A percentile compares a stretch with the other conserved stretches of the same genome.
These are phyloP conservation scores for Cymbopogon citratus DNA, from an alignment of 176 grass and related monocot genomes.

Conservation along the genomic window DNA sequence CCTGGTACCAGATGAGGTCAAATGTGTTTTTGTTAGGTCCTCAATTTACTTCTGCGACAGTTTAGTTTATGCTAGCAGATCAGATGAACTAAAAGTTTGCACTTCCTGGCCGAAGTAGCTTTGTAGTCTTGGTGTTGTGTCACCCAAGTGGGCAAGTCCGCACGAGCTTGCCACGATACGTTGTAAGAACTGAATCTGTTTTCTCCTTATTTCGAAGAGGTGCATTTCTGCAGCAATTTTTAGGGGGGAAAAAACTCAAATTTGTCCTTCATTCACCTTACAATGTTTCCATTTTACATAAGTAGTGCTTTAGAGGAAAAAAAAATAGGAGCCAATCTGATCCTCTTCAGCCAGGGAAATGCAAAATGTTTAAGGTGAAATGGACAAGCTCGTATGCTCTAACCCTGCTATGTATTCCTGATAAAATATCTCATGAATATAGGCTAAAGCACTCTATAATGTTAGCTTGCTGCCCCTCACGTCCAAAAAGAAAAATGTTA, in stretches of 20 bases:
- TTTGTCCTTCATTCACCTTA: not conserved
- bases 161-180: not conserved
- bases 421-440: not conserved
- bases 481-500: not conserved
- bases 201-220: not conserved
- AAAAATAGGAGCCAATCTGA: not conserved
- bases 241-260: not conserved
- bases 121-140: not conserved
- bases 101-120: not conserved
- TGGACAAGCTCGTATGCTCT: not conserved
- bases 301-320: not conserved
- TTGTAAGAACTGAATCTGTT: not conserved
- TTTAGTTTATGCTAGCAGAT: not conserved
- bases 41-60: not conserved
- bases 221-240: not conserved
- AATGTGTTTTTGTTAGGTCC: not conserved
- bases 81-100: not conserved
- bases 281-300: not conserved
- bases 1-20: not conserved
- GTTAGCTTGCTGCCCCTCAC: not conserved
- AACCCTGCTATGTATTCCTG: not conserved
- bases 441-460: not conserved
- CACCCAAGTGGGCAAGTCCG: not conserved
- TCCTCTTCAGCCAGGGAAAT: not conserved
- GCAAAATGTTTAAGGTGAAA: not conserved